A percentile compares a stretch with the other conserved stretches of the same genome.
These are phyloP conservation scores for Citrus sp. DNA, from an alignment of 345 rosid species.

Conservation along the genomic window DNA sequence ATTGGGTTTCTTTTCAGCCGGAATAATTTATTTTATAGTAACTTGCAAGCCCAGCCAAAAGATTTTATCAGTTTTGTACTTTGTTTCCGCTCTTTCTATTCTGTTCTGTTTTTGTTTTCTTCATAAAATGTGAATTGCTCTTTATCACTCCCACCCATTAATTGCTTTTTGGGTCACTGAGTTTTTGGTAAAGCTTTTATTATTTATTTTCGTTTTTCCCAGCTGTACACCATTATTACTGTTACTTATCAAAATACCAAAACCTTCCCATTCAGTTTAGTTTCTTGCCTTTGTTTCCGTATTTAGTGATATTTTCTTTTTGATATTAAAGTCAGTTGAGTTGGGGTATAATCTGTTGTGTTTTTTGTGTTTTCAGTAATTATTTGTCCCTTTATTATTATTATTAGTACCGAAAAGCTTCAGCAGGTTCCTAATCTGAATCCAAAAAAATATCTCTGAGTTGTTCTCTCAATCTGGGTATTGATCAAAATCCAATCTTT, in stretches of 20 bases:
- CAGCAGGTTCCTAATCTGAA: conserved; percentile 13
- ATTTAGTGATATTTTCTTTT: conserved; percentile 4
- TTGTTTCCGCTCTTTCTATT: not conserved
- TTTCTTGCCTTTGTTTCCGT: conserved; percentile 1
- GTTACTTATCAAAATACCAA: not conserved
- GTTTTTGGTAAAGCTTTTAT: conserved; percentile 9
- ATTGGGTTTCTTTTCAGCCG: conserved; percentile 5
- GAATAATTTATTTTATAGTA: not conserved
- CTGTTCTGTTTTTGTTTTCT: not conserved
- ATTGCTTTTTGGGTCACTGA: conserved; percentile 25
- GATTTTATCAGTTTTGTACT: conserved; percentile 11
- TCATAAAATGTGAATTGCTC: conserved; percentile 13
- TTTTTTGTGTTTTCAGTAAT: not conserved
- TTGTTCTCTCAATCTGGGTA: conserved; percentile 9
- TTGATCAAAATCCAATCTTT: conserved; percentile 17
- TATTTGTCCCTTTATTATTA: conserved; percentile 13
- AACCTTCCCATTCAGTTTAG: conserved; percentile 4
- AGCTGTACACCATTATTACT: conserved; percentile 34
- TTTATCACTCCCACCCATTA: conserved; percentile 7
- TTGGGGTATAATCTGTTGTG: conserved; percentile 16
- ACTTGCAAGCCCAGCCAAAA: conserved; percentile 16
- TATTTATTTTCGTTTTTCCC: not conserved
- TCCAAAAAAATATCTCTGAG: conserved; percentile 1
- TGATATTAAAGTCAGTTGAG: conserved; percentile 6
- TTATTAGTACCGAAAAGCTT: not conserved